Evolutionary conservation across 2,329 filamentous ascomycete species (phyloP).

Genomic region (Verticillium alfalfae): DNA sequence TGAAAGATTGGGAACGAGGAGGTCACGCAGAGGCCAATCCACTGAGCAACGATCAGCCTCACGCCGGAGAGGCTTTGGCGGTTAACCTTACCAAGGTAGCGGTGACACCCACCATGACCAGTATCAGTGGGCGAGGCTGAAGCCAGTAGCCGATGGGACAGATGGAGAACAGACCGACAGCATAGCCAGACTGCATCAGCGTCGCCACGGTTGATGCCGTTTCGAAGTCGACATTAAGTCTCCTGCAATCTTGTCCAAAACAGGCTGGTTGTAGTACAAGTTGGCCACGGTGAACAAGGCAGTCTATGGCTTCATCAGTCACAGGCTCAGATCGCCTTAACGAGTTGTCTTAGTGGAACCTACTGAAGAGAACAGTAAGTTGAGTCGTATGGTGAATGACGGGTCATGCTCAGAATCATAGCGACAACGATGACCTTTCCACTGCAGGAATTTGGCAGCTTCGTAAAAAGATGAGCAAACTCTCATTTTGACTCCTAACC

Average conservation of each 20-base stretch:
- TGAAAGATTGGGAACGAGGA: slow-evolving; percentile 58
- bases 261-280: slow-evolving; percentile 74
- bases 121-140: slow-evolving; percentile 61
- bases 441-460: too few relatives aligned
- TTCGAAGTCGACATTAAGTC: slow-evolving; percentile 68
- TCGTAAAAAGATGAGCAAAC: too few relatives aligned
- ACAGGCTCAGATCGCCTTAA: too few relatives aligned
- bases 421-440: too few relatives aligned
- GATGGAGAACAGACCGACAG: slow-evolving; percentile 64
- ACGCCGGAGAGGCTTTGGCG: slow-evolving; percentile 14
- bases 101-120: slow-evolving; percentile 62
- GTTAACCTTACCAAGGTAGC: slow-evolving; percentile 50
- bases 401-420: too few relatives aligned
- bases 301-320: too few relatives aligned
- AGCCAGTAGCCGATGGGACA: slow-evolving; percentile 70
- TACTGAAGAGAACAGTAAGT: too few relatives aligned
- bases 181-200: slow-evolving; percentile 74
- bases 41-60: slow-evolving; percentile 24
- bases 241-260: slow-evolving; percentile 66
- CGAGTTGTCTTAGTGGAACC: too few relatives aligned
- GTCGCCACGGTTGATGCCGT: slow-evolving; percentile 63
- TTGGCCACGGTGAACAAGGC: slow-evolving; percentile 65
- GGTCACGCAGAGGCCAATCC: slow-evolving; percentile 67
- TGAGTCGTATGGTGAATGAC: too few relatives aligned
- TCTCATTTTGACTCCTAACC: too few relatives aligned